Base-by-base conservation (phyloP, 208 protist species). In the Polymyxa betae region DNA sequence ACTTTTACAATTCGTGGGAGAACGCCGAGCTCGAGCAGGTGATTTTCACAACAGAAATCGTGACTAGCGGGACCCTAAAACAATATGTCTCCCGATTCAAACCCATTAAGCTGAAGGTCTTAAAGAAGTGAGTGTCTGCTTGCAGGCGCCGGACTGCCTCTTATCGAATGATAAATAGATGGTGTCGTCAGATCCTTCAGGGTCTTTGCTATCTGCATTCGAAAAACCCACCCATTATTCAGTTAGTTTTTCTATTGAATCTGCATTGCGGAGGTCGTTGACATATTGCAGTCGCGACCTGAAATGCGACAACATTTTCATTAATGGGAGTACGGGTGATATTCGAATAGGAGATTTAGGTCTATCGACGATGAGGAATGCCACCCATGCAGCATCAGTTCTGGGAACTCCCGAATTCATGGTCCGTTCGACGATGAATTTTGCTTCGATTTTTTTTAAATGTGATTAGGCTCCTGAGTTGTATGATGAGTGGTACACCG, bases 271-370 rank as follows among this genome's bases (percentile, higher is more conserved):
- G 5, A n/a, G 32, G 16, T 49, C 45, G 41, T 32, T 64, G 38
- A 0, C 97, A 97, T 82, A n/a, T 45, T 96, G 97, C 68, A 96
- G 97, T 91, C 92, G 96, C 40, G 96, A 98, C 89, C 89, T 98
- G 0, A 98, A 98, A 88, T 96, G 95, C 45, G 95, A 97, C 77
- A 98, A 98, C 92, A 96, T 98, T 49, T 97, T 98, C 90, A 94
- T 97, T 89, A 96, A 97, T 90, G 93, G 94, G 5, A 90, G 89
- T 77, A 92, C 49, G 60, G 93, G 95, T 5, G 90, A 94, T 52
- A 91, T 97, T 0, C 97, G 97, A 91, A 95, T 97, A 88, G 95
- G 96, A 20, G 95, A 97, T 91, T 68, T 97, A 1, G 96, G 96
- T 0, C 92, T 97, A 10, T 93, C 93, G 24, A 95, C 93, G 5